Conservation (phyloP, 2,329 filamentous ascomycete species). For the Mycosphaerella sp. region DNA sequence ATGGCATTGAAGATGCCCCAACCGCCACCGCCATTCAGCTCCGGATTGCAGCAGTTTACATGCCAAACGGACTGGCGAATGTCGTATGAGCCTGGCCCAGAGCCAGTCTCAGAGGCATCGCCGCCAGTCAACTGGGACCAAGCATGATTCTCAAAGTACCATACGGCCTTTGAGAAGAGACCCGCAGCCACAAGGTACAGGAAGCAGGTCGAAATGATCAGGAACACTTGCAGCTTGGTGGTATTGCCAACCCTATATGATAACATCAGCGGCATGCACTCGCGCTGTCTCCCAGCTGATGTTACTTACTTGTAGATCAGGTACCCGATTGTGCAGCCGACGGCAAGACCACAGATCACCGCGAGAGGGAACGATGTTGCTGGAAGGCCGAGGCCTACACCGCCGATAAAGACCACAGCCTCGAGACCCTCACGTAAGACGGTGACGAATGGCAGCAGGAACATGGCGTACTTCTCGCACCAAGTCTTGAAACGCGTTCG, state of each 20-base stretch:
- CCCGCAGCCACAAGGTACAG: constrained; percentile 79
- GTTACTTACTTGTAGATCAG: constrained; percentile 67
- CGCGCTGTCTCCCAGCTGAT: background rate
- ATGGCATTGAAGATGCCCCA: constrained; percentile 87
- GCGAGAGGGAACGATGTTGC: constrained; percentile 72
- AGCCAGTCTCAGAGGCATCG: constrained; percentile 55
- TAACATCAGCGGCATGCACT: constrained; percentile 13
- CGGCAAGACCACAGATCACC: constrained; percentile 63
- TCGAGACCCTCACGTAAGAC: constrained; percentile 83
- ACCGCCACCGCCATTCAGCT: constrained; percentile 64
- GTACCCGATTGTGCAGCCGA: constrained; percentile 62
- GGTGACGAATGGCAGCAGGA: constrained; percentile 77
- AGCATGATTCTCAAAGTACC: constrained; percentile 62
- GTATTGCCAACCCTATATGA: constrained; percentile 51
- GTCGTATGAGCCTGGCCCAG: constrained; percentile 70
- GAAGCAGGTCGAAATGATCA: constrained; percentile 75
- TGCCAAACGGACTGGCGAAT: constrained; percentile 76
- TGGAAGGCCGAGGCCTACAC: constrained; percentile 69
- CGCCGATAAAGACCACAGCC: constrained; percentile 78
- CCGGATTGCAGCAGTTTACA: constrained; percentile 74
- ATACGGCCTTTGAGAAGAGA: constrained; percentile 69
- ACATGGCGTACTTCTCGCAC: constrained; percentile 77
- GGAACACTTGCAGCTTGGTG: constrained; percentile 65
- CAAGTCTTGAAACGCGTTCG: constrained; percentile 53
- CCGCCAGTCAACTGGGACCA: constrained; percentile 62